These are phyloP conservation scores for Bipolaris bicolor DNA, from an alignment of 2,329 filamentous ascomycete genomes.

Conservation along the genomic window DNA sequence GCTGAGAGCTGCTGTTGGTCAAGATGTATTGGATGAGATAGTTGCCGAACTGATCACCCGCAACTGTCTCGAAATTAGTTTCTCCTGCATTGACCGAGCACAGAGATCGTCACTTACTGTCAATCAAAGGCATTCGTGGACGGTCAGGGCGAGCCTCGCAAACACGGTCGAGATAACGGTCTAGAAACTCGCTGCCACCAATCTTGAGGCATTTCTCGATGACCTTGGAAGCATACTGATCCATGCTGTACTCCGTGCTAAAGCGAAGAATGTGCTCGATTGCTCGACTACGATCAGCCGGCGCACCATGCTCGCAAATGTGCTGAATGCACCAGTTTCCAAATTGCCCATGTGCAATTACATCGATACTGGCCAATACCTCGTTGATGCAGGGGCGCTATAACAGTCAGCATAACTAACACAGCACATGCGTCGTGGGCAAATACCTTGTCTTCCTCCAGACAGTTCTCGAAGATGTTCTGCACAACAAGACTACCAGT, in stretches of 20 bases:
- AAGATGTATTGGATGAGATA: slow-evolving; percentile 98
- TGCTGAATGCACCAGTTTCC: slow-evolving; percentile 99
- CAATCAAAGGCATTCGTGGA: slow-evolving; percentile 94
- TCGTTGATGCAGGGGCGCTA: slow-evolving; percentile 97
- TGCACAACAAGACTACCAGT: slow-evolving; percentile 98
- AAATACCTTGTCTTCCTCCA: slow-evolving; percentile 93
- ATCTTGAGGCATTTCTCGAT: slow-evolving; percentile 99
- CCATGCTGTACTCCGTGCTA: slow-evolving; percentile 96
- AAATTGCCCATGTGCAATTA: slow-evolving; percentile 96
- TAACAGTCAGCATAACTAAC: slow-evolving; percentile 5
- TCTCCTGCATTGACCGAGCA: neutral
- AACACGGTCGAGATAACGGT: slow-evolving; percentile 90
- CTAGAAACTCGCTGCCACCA: slow-evolving; percentile 85
- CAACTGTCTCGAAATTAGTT: slow-evolving; percentile 60
- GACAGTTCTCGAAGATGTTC: slow-evolving; percentile 99
- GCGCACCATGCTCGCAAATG: slow-evolving; percentile 94
- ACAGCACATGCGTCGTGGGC: neutral
- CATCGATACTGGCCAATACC: slow-evolving; percentile 91
- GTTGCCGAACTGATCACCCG: slow-evolving; percentile 98
- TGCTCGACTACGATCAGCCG: slow-evolving; percentile 88
- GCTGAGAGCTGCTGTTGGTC: slow-evolving; percentile 82
- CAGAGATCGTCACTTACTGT: slow-evolving; percentile 64
- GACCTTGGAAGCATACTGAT: slow-evolving; percentile 98
- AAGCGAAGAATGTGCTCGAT: slow-evolving; percentile 95
- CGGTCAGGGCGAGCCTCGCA: slow-evolving; percentile 90